phyloP scores from a whole-genome alignment of 495 filamentous ascomycete species.

The Pyronema omphalodes region DNA sequence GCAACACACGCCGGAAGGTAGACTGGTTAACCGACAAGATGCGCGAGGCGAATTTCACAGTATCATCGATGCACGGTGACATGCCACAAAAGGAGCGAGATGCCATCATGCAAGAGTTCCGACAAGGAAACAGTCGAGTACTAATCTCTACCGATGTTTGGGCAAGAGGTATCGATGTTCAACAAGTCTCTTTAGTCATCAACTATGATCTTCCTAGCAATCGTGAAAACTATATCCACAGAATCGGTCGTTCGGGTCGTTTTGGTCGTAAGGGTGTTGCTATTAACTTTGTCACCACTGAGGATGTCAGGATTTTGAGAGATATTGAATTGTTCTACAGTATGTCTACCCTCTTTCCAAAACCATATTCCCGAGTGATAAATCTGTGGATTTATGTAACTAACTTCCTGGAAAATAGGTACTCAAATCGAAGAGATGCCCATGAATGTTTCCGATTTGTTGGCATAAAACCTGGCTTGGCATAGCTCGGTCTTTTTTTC shows the following conservation, averaged over 20 bases:
- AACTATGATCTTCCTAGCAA: slow-evolving; percentile 98
- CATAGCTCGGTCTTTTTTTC: slow-evolving; percentile 1
- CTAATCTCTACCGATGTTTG: slow-evolving; percentile 97
- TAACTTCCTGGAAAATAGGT: slow-evolving; percentile 30
- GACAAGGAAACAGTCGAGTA: slow-evolving; percentile 85
- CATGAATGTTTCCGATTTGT: slow-evolving; percentile 56
- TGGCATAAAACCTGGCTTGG: neutral
- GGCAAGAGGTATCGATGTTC: slow-evolving; percentile 96
- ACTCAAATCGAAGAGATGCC: slow-evolving; percentile 99
- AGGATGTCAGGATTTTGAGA: slow-evolving; percentile 91
- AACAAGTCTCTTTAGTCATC: slow-evolving; percentile 98
- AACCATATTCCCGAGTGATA: too few species aligned
- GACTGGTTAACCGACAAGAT: slow-evolving; percentile 99
- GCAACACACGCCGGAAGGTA: slow-evolving; percentile 97
- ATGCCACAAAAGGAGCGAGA: slow-evolving; percentile 97
- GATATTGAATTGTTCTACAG: slow-evolving; percentile 78
- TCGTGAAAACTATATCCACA: slow-evolving; percentile 99
- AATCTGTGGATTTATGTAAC: too few species aligned
- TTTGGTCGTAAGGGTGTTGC: slow-evolving; percentile 98
- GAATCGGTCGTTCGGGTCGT: slow-evolving; percentile 86
- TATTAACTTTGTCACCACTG: slow-evolving; percentile 97
- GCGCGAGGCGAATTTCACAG: slow-evolving; percentile 93
- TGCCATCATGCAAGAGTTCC: slow-evolving; percentile 98
- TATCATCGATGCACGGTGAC: slow-evolving; percentile 96
- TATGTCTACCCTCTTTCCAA: slow-evolving; percentile 20